Percentiles rank a stretch among this genome's conserved stretches.
Conservation (phyloP, 257 asterid genomes). For the Capsicum rhomboideum region DNA sequence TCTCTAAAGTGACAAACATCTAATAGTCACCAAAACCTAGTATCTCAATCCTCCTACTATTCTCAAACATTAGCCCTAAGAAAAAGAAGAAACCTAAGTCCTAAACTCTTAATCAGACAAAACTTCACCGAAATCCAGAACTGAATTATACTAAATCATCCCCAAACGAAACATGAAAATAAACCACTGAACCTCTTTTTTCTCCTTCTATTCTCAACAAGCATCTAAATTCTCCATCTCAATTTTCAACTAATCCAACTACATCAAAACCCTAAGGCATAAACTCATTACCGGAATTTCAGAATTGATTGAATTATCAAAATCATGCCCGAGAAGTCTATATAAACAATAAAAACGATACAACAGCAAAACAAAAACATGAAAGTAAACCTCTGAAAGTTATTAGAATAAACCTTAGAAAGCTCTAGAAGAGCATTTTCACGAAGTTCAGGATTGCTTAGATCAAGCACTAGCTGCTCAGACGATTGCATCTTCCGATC, state of each 20-base stretch:
- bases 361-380: no score
- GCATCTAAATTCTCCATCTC: not conserved
- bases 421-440: conserved; percentile 23
- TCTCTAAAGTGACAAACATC: not conserved
- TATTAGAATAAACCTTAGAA: conserved; percentile 15
- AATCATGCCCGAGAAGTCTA: no score
- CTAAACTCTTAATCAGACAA: not conserved
- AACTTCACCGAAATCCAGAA: not conserved
- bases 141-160: not conserved
- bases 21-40: not conserved
- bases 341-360: no score
- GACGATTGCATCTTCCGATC: conserved; percentile 73
- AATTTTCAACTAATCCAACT: not conserved
- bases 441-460: conserved; percentile 6
- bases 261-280: no score
- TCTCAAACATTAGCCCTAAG: not conserved
- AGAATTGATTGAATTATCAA: no score
- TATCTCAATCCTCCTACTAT: not conserved
- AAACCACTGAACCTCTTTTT: no score
- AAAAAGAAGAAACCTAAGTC: not conserved
- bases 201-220: not conserved
- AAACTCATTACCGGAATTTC: no score
- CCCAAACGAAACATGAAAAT: not conserved
- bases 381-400: no score
- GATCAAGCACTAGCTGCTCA: conserved; percentile 20